Conservation (phyloP, 345 rosid genomes). For the Erucastrum elatum region DNA sequence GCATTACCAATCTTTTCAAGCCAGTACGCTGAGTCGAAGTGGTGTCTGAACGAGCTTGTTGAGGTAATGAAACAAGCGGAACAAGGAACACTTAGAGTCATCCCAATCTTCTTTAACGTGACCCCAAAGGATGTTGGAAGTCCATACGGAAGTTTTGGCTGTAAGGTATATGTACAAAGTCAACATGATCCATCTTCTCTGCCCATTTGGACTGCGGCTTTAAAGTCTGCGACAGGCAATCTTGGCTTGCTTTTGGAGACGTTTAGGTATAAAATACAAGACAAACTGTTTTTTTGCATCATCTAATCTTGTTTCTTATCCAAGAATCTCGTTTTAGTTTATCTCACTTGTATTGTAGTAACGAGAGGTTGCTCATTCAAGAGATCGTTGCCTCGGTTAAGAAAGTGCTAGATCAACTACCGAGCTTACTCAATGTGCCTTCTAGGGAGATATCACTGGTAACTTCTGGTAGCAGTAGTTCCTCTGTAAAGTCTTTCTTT, state of each 20-base stretch:
- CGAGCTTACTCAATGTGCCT: not conserved
- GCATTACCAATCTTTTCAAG: not conserved
- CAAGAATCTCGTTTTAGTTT: too few relatives aligned
- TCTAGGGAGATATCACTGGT: not conserved
- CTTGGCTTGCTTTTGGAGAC: not conserved
- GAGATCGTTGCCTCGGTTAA: not conserved
- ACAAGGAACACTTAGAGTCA: not conserved
- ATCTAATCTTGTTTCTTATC: too few relatives aligned
- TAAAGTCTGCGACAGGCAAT: not conserved
- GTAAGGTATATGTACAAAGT: not conserved
- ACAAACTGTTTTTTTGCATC: not conserved
- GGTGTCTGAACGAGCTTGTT: conserved; percentile 13
- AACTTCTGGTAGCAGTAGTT: not conserved
- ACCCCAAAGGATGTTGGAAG: not conserved
- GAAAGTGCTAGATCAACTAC: not conserved
- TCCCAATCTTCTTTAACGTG: conserved; percentile 4
- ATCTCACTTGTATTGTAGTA: not conserved
- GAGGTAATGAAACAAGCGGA: not conserved
- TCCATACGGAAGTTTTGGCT: not conserved
- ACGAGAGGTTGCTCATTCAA: not conserved
- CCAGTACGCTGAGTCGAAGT: not conserved
- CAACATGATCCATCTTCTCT: not conserved
- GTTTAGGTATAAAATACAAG: not conserved
- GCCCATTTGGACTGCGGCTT: not conserved
- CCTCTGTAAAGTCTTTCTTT: not conserved